Evolutionary conservation across 352 stramenopile species (phyloP).

Genomic region (Globisporangium alternatum): DNA sequence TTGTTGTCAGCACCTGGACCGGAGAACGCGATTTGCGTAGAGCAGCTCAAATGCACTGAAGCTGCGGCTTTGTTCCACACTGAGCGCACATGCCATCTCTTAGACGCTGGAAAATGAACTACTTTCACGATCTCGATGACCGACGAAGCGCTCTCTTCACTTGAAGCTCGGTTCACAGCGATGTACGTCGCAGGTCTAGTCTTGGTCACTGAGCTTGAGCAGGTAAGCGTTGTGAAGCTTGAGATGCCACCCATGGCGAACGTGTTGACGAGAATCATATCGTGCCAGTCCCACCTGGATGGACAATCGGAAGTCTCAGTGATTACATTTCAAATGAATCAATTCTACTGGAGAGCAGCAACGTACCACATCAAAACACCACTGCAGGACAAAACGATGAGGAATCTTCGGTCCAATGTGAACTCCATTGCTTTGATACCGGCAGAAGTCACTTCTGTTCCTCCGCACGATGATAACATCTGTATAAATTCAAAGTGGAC

Average conservation of each 20-base stretch:
- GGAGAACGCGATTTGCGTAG: not conserved
- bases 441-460: not conserved
- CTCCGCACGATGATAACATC: constrained; percentile 6
- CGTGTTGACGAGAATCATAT: constrained; percentile 24
- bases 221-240: constrained; percentile 20
- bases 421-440: constrained; percentile 12
- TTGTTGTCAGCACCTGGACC: not conserved
- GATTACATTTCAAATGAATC: not conserved
- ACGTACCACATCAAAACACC: constrained; percentile 32
- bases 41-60: not conserved
- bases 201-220: not conserved
- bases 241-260: constrained; percentile 15
- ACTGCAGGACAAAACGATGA: constrained; percentile 11
- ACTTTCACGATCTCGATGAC: constrained; percentile 15
- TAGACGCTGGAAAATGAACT: not conserved
- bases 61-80: constrained; percentile 6
- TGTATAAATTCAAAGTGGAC: not conserved
- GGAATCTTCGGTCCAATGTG: not conserved
- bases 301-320: not conserved
- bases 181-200: not conserved
- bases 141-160: not conserved
- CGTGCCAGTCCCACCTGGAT: constrained; percentile 38
- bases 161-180: not conserved
- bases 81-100: not conserved
- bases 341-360: not conserved